Percentiles rank a stretch among this genome's conserved stretches.
phyloP scores from a whole-genome alignment of 2,329 filamentous ascomycete genomes.

The Pyrenochaeta sp. region DNA sequence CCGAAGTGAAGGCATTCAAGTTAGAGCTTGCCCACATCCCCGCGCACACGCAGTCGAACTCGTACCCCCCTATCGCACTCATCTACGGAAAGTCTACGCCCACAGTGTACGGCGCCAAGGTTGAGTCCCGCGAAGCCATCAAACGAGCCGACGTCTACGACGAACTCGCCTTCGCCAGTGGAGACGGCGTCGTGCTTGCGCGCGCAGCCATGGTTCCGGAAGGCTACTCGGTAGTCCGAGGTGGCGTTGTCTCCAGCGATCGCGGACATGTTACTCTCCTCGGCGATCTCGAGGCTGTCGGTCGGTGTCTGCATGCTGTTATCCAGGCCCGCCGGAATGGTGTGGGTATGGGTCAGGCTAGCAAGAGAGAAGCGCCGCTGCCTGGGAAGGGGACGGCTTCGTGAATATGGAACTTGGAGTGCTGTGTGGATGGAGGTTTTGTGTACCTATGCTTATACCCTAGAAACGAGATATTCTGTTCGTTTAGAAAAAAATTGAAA shows the following conservation, averaged over 20 bases:
- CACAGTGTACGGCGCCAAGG: conserved; percentile 82
- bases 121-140: conserved; percentile 76
- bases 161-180: conserved; percentile 82
- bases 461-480: too few species aligned
- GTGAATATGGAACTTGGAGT: too few species aligned
- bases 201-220: conserved; percentile 83
- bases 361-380: conserved; percentile 59
- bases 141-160: conserved; percentile 81
- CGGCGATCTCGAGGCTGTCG: conserved; percentile 83
- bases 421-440: too few species aligned
- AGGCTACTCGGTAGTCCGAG: conserved; percentile 77
- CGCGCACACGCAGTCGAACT: conserved; percentile 68
- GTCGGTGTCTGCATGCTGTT: conserved; percentile 74
- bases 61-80: conserved; percentile 81
- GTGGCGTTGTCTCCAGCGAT: conserved; percentile 79
- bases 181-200: conserved; percentile 88
- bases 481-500: too few species aligned
- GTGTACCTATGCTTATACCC: too few species aligned
- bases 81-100: conserved; percentile 88
- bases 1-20: conserved; percentile 77
- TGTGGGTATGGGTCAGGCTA: conserved; percentile 69
- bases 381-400: too few species aligned
- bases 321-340: conserved; percentile 73
- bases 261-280: conserved; percentile 87
- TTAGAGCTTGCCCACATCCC: conserved; percentile 71